These are phyloP conservation scores for Alopecurus myosuroides DNA, from an alignment of 176 grass and related monocot genomes.

Conservation along the genomic window DNA sequence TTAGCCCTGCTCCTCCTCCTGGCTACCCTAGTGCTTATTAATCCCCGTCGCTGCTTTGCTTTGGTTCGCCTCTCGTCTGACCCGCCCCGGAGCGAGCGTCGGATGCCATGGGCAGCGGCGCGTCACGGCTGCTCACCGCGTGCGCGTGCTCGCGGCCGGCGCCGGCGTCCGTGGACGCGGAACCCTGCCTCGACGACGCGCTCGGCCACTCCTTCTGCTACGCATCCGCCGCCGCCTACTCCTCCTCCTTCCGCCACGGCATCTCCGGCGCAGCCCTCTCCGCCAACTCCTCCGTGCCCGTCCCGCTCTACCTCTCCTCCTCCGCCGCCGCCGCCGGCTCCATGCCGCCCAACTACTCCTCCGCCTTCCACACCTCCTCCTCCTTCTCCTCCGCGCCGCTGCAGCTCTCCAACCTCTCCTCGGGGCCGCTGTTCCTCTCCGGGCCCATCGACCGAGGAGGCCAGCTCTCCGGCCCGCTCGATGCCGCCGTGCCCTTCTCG, in stretches of 20 bases:
- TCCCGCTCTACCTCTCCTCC: conserved; percentile 59
- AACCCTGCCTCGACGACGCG: conserved; percentile 65
- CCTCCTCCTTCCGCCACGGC: conserved; percentile 57
- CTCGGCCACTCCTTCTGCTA: conserved; percentile 95
- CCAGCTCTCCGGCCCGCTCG: conserved; percentile 74
- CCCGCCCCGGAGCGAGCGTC: conserved; percentile 17
- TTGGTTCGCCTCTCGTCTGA: background rate
- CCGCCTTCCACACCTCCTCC: conserved; percentile 54
- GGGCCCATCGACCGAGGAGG: conserved; percentile 70
- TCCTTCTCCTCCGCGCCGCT: conserved; percentile 68
- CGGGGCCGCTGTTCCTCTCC: conserved; percentile 45
- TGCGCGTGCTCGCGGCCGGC: conserved; percentile 49
- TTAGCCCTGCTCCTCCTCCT: background rate
- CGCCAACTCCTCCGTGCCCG: conserved; percentile 66
- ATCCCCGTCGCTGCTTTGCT: background rate
- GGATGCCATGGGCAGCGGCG: conserved; percentile 93
- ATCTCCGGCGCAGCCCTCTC: conserved; percentile 55
- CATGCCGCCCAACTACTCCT: conserved; percentile 17
- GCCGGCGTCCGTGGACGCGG: conserved; percentile 20
- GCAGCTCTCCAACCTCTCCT: conserved; percentile 59
- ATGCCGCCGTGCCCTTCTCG: conserved; percentile 57
- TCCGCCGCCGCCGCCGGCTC: conserved; percentile 14
- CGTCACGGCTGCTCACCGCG: conserved; percentile 68
- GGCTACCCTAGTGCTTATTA: background rate
- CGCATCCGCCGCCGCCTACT: conserved; percentile 26